These are phyloP conservation scores for Kockovaella imperatae DNA, from an alignment of 768 basidiomycete species.

Conservation along the genomic window DNA sequence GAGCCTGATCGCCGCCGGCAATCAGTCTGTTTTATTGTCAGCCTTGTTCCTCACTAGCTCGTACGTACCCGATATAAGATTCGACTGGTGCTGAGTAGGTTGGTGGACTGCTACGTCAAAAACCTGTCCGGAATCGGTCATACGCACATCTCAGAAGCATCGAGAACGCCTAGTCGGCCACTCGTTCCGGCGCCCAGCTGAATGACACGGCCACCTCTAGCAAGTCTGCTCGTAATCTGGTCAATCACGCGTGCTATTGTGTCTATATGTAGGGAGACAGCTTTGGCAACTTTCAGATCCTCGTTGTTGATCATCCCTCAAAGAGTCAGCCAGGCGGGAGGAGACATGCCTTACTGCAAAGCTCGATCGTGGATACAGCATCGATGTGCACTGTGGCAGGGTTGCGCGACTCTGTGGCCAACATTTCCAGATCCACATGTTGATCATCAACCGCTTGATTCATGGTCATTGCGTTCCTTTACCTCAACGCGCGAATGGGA, in stretches of 20 bases:
- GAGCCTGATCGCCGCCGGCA: conserved; percentile 5
- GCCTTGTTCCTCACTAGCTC: background rate
- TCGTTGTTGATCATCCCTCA: conserved; percentile 7
- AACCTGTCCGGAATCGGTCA: background rate
- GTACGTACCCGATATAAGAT: background rate
- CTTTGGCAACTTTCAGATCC: background rate
- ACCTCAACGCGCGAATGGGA: no score
- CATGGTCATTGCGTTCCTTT: no score
- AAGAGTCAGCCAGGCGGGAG: background rate
- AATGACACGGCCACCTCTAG: conserved; percentile 2
- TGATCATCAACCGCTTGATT: no score
- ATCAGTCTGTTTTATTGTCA: background rate
- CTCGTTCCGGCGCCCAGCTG: conserved; percentile 7
- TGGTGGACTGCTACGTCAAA: conserved; percentile 4
- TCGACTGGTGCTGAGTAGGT: conserved; percentile 6
- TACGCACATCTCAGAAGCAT: conserved; percentile 7
- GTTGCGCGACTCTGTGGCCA: conserved; percentile 6
- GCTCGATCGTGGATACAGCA: conserved; percentile 6
- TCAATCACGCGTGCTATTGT: conserved; percentile 6
- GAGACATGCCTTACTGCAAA: conserved; percentile 1
- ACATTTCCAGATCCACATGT: background rate
- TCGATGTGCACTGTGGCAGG: conserved; percentile 3
- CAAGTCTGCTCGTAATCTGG: background rate
- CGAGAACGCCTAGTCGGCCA: conserved; percentile 4
- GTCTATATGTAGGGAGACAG: background rate